Evolutionary conservation across 495 filamentous ascomycete species (phyloP).

Genomic region (Penicillium daleae): DNA sequence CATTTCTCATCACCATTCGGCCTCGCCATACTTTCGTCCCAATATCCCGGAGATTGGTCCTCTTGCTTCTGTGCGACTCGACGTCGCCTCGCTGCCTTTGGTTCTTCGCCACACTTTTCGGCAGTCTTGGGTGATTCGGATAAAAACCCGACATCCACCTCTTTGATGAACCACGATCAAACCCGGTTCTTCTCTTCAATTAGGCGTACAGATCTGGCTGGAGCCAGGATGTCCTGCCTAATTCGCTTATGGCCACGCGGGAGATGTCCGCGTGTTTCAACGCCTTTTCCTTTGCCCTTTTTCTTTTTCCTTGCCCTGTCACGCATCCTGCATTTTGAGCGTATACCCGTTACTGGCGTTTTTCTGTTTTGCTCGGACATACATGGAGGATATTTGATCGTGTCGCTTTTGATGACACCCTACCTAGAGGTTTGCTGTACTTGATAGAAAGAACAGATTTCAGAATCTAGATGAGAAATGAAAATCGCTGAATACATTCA

Average conservation of each 20-base stretch:
- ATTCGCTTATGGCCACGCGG: neutral
- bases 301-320: neutral
- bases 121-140: neutral
- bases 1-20: neutral
- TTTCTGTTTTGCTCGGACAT: constrained; percentile 4
- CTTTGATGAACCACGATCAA: neutral
- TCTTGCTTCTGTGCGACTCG: constrained; percentile 18
- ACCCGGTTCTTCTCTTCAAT: neutral
- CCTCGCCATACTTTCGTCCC: constrained; percentile 11
- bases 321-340: constrained; percentile 39
- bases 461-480: constrained; percentile 5
- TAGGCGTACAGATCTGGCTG: neutral
- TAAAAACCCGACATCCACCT: neutral
- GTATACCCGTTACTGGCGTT: constrained; percentile 39
- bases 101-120: neutral
- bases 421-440: neutral
- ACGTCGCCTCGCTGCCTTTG: constrained; percentile 14
- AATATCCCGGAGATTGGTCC: constrained; percentile 28
- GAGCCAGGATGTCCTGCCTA: neutral
- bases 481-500: neutral
- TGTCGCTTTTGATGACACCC: neutral
- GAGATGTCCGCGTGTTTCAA: too few relatives aligned
- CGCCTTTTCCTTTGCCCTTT: neutral
- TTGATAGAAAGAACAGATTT: neutral
- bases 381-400: neutral